A percentile compares a stretch with the other conserved stretches of the same genome.
Conservation (phyloP, 2,329 filamentous ascomycete genomes). For the Torrubiella hemipterigena region DNA sequence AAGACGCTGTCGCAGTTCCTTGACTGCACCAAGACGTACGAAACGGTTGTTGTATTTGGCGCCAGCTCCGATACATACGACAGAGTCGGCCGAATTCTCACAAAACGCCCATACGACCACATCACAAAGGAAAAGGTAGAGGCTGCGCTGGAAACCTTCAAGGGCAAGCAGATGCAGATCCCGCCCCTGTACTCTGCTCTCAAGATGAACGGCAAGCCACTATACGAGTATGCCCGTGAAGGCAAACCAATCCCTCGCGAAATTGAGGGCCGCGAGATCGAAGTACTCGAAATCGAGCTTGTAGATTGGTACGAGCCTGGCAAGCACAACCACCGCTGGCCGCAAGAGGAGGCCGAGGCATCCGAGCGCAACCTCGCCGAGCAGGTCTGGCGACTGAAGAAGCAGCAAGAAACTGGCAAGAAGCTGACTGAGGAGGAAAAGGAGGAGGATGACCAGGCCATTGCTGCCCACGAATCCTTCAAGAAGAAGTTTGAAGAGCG, state of each 20-base stretch:
- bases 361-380: conserved; percentile 68
- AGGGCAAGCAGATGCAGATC: conserved; percentile 76
- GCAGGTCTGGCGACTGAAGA: conserved; percentile 54
- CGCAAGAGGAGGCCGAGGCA: conserved; percentile 61
- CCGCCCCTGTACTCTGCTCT: conserved; percentile 89
- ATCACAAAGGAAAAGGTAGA: conserved; percentile 71
- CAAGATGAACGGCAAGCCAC: conserved; percentile 83
- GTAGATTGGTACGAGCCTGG: conserved; percentile 78
- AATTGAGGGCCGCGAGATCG: conserved; percentile 69
- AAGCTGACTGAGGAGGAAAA: conserved; percentile 42
- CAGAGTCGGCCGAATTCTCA: conserved; percentile 69
- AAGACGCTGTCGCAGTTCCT: conserved; percentile 72
- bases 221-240: conserved; percentile 92
- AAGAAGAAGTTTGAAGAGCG: conserved; percentile 47
- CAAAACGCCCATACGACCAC: conserved; percentile 63
- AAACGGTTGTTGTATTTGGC: conserved; percentile 80
- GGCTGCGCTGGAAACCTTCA: conserved; percentile 60
- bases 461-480: conserved; percentile 42
- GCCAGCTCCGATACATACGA: conserved; percentile 92
- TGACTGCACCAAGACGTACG: conserved; percentile 85
- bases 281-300: conserved; percentile 66
- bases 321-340: conserved; percentile 68
- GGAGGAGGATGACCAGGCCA: conserved; percentile 40
- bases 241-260: conserved; percentile 77
- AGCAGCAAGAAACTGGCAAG: conserved; percentile 36